Conservation (phyloP, 352 stramenopile species). For the Globisporangium echinulatum region DNA sequence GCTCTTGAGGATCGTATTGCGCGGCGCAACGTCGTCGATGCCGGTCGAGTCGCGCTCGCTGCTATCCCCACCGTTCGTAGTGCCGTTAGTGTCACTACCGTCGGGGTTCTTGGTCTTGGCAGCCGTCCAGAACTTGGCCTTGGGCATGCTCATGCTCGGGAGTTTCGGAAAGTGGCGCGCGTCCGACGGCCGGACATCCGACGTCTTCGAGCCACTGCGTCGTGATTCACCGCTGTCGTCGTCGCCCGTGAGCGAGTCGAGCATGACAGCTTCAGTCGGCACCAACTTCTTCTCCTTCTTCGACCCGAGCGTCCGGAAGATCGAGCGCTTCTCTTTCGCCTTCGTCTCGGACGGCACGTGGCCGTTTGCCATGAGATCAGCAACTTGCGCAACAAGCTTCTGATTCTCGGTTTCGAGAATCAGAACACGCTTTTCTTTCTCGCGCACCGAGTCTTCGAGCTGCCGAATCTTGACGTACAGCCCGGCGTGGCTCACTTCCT, state of each 20-base stretch:
- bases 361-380: constrained; percentile 28
- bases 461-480: constrained; percentile 75
- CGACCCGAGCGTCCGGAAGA: constrained; percentile 80
- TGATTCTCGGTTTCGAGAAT: constrained; percentile 66
- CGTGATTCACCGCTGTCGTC: constrained; percentile 28
- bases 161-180: constrained; percentile 55
- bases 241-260: constrained; percentile 74
- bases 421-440: constrained; percentile 72
- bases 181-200: constrained; percentile 44
- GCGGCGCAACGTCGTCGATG: constrained; percentile 34
- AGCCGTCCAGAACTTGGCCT: constrained; percentile 58
- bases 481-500: constrained; percentile 64
- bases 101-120: constrained; percentile 42
- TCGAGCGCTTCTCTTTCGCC: constrained; percentile 53
- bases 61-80: constrained; percentile 13
- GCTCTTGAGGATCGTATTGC: constrained; percentile 76
- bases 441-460: constrained; percentile 58
- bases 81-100: constrained; percentile 29
- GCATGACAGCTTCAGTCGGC: constrained; percentile 31
- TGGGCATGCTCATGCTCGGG: constrained; percentile 51
- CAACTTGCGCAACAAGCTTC: constrained; percentile 65
- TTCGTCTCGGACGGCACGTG: constrained; percentile 45
- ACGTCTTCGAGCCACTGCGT: constrained; percentile 36
- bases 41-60: constrained; percentile 30
- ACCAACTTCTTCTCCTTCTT: constrained; percentile 69